Evolutionary conservation across 1,284 basidiomycete genomes (phyloP), one percentile per base, ranked within the genome.

Genomic region (Hypsizygus ulmarius): DNA sequence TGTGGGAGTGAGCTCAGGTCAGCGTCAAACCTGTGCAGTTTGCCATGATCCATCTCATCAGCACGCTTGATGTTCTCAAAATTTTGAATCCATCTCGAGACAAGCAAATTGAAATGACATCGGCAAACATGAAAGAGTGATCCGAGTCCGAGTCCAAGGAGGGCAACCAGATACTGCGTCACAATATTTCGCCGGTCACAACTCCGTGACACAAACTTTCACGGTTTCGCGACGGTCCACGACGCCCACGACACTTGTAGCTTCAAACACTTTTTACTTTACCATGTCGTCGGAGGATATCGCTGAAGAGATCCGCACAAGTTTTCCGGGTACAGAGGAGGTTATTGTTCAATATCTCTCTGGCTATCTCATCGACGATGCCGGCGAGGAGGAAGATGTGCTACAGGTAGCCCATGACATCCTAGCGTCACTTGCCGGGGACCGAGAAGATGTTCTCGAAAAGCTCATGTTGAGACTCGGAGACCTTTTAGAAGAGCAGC

Each of bases 291-390:
- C 77, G 25, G 72, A 77, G 50, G 84, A 87, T 57, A 81, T 91
- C 51, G 86, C 87, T 30, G 82, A 88, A 59, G 82, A 91, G 62
- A 90, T 94, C 53, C 81, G 91, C 32, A 73, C 76, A 25, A 78
- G 75, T 27, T 83, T 97, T 52, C 92, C 93, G 3, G 84, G 84
- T n/a, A 89, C 93, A 2, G 94, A 98, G 65, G 92, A 96, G 60
- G 83, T 95, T 49, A 84, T 98, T 55, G 87, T 97, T 14, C 87
- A 93, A 55, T 98, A 98, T 66, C 84, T 98, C 40, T 79, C 91
- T 16, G 94, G 93, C 30, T 93, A 92, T 63, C 81, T 97, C 42
- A 81, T 94, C 48, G 95, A 97, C 63, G 94, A 96, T 65, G 93
- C 93, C 27, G 88, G 90, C 40, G 91, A 93, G 66, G 91, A 93